Evolutionary conservation across 208 protist species (phyloP).

Genomic region (Acanthamoeba triangularis): DNA sequence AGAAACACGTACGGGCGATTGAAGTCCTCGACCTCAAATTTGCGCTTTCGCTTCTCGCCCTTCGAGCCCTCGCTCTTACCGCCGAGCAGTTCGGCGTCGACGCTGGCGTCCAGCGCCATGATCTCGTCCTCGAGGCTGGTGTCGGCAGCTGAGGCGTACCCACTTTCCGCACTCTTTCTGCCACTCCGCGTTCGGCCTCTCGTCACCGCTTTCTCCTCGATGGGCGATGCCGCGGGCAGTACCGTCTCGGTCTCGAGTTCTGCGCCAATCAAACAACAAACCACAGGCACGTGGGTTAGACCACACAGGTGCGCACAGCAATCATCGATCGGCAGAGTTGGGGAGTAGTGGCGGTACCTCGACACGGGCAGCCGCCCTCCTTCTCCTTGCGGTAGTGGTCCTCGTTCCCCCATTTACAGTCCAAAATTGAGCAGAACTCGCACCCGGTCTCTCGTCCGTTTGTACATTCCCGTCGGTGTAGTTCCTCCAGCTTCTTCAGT

Average conservation of each 20-base stretch:
- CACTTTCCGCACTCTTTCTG: background rate
- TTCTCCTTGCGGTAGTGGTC: constrained; percentile 52
- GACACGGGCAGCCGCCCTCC: constrained; percentile 15
- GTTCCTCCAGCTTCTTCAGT: constrained; percentile 46
- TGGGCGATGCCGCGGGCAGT: background rate
- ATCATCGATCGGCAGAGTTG: background rate
- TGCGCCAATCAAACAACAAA: background rate
- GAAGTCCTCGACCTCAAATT: background rate
- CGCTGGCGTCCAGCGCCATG: background rate
- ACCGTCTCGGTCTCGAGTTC: background rate
- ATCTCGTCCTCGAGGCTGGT: constrained; percentile 5
- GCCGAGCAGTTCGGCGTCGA: background rate
- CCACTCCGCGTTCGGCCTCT: background rate
- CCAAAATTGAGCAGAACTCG: constrained; percentile 60
- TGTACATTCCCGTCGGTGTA: constrained; percentile 39
- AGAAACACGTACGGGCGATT: constrained; percentile 19
- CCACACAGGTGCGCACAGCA: too few species aligned
- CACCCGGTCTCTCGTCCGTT: constrained; percentile 53
- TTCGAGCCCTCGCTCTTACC: background rate
- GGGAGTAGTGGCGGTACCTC: background rate
- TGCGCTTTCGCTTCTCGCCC: constrained; percentile 2
- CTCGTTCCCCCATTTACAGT: constrained; percentile 62
- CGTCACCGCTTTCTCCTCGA: background rate
- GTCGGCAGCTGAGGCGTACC: background rate
- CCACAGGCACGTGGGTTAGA: too few species aligned